phyloP scores from a whole-genome alignment of 2,329 filamentous ascomycete genomes.

The Fusarium sp. region DNA sequence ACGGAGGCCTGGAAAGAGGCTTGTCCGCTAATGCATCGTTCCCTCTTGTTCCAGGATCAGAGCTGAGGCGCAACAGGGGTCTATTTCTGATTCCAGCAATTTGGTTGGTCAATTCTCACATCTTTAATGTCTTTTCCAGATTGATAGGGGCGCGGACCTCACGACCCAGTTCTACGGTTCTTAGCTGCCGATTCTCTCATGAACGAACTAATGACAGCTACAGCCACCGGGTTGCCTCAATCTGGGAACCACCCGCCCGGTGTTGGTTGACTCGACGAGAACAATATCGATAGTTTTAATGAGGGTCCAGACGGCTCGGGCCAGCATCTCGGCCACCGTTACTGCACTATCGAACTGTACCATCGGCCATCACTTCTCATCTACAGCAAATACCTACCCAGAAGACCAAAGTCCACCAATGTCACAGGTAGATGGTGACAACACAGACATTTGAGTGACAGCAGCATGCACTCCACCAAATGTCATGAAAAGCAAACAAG shows the following conservation, averaged over 20 bases:
- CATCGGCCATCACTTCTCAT: background rate
- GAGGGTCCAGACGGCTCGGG: conserved; percentile 7
- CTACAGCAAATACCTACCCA: background rate
- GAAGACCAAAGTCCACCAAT: background rate
- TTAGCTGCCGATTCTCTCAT: background rate
- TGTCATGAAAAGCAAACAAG: conserved; percentile 3
- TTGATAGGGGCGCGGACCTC: conserved; percentile 29
- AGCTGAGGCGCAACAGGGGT: conserved; percentile 35
- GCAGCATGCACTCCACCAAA: background rate
- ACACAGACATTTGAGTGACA: conserved; percentile 4
- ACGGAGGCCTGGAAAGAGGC: conserved; percentile 31
- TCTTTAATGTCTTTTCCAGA: conserved; percentile 40
- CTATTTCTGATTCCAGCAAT: background rate
- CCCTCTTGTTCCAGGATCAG: conserved; percentile 13
- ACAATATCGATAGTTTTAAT: conserved; percentile 7
- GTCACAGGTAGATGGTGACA: background rate
- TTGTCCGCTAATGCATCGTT: conserved; percentile 20
- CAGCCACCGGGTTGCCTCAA: conserved; percentile 1
- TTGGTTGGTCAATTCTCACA: conserved; percentile 41
- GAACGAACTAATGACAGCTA: conserved; percentile 6
- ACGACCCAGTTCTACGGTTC: conserved; percentile 9
- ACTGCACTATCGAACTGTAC: conserved; percentile 1
- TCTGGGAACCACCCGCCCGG: background rate
- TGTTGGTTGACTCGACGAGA: conserved; percentile 11
- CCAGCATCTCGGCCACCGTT: conserved; percentile 1